A percentile compares a stretch with the other conserved stretches of the same genome.
Evolutionary conservation across 371 early-diverging fungal species (phyloP).

Genomic region (Apophysomyces sp.): DNA sequence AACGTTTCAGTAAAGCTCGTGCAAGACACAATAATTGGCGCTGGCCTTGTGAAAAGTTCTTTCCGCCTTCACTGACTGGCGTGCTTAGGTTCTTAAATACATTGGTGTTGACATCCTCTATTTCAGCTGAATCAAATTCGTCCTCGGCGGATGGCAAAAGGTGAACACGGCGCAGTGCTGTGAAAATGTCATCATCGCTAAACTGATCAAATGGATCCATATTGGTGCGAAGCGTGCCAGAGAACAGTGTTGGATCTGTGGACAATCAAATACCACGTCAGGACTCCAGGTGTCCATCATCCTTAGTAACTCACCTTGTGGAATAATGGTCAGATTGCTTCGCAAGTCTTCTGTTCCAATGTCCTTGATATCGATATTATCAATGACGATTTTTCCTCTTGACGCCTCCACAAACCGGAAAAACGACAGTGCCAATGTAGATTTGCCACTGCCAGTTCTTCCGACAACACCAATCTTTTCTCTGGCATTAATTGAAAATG

Average conservation of each 20-base stretch:
- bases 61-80: conserved; percentile 65
- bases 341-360: conserved; percentile 75
- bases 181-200: conserved; percentile 68
- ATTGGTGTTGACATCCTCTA: conserved; percentile 47
- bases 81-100: conserved; percentile 37
- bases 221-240: conserved; percentile 65
- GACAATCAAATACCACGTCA: not conserved
- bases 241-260: conserved; percentile 63
- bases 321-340: conserved; percentile 70
- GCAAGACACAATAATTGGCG: conserved; percentile 83
- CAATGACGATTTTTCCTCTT: conserved; percentile 70
- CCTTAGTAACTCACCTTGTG: conserved; percentile 42
- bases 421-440: conserved; percentile 70
- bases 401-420: conserved; percentile 74
- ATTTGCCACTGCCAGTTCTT: conserved; percentile 80
- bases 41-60: conserved; percentile 83
- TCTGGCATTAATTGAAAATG: conserved; percentile 47
- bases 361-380: conserved; percentile 69
- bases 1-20: conserved; percentile 65
- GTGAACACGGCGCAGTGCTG: conserved; percentile 58
- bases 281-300: not conserved
- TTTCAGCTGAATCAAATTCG: conserved; percentile 13
- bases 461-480: conserved; percentile 70
- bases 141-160: conserved; percentile 31
- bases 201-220: conserved; percentile 69